phyloP scores from a whole-genome alignment of 2,329 filamentous ascomycete genomes.

The Venturia oleaginea region DNA sequence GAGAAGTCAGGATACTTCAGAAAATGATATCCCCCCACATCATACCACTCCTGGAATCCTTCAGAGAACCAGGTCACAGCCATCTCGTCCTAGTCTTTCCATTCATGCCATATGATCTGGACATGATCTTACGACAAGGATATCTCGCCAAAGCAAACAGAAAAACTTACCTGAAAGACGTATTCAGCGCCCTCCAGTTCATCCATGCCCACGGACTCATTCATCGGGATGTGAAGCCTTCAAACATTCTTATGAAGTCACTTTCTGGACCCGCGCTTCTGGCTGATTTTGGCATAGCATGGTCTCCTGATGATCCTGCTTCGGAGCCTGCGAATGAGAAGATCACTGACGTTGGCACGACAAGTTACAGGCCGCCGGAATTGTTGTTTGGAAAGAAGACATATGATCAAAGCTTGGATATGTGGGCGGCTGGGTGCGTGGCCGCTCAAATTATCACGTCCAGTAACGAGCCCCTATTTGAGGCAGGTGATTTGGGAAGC shows the following conservation, averaged over 20 bases:
- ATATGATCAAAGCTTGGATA: conserved; percentile 67
- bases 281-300: conserved; percentile 87
- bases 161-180: conserved; percentile 48
- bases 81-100: conserved; percentile 77
- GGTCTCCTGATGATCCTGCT: conserved; percentile 51
- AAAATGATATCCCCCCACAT: conserved; percentile 48
- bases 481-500: conserved; percentile 81
- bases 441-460: conserved; percentile 63
- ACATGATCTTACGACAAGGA: conserved; percentile 50
- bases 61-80: conserved; percentile 54
- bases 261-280: conserved; percentile 64
- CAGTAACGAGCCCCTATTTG: conserved; percentile 59
- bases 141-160: conserved; percentile 24
- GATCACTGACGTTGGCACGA: conserved; percentile 88
- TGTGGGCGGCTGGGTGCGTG: conserved; percentile 83
- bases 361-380: conserved; percentile 83
- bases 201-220: conserved; percentile 71
- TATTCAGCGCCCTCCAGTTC: conserved; percentile 61
- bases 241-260: conserved; percentile 68
- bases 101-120: conserved; percentile 66
- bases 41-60: conserved; percentile 63
- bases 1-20: conserved; percentile 68
- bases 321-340: conserved; percentile 61
- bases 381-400: conserved; percentile 72
- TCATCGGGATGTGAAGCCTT: conserved; percentile 90